Evolutionary conservation across 306 rosid genomes (phyloP).

Genomic region (Cotoneaster glaucophyllus): DNA sequence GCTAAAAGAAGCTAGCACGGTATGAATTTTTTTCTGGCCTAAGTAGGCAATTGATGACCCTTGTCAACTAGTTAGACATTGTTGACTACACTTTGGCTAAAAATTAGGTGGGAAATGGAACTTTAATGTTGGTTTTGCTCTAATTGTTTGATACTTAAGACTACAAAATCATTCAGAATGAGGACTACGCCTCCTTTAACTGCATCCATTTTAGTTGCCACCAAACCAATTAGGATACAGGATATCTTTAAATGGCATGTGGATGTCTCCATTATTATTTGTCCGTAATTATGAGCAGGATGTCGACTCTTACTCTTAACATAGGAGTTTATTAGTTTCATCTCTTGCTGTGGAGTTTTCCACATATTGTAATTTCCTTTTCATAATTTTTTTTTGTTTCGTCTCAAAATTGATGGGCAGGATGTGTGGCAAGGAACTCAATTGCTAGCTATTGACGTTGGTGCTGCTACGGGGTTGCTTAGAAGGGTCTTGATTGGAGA

Average conservation of each 20-base stretch:
- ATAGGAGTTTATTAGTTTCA: background rate
- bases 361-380: background rate
- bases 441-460: constrained; percentile 80
- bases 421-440: constrained; percentile 99
- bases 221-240: background rate
- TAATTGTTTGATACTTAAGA: background rate
- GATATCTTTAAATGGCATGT: background rate
- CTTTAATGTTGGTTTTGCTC: background rate
- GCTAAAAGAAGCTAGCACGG: constrained; percentile 77
- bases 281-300: background rate
- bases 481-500: constrained; percentile 77
- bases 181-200: background rate
- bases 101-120: background rate
- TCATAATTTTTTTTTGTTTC: background rate
- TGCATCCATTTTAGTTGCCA: background rate
- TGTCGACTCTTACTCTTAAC: background rate
- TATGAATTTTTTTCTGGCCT: constrained; percentile 27
- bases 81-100: background rate
- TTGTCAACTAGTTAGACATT: background rate
- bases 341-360: background rate
- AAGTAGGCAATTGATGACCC: constrained; percentile 10
- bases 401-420: constrained; percentile 29
- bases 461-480: constrained; percentile 65
- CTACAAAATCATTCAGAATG: background rate
- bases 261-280: background rate